Evolutionary conservation across 257 asterid species (phyloP), one percentile per base, ranked within the genome.

Genomic region (Forsythia suspensa): DNA sequence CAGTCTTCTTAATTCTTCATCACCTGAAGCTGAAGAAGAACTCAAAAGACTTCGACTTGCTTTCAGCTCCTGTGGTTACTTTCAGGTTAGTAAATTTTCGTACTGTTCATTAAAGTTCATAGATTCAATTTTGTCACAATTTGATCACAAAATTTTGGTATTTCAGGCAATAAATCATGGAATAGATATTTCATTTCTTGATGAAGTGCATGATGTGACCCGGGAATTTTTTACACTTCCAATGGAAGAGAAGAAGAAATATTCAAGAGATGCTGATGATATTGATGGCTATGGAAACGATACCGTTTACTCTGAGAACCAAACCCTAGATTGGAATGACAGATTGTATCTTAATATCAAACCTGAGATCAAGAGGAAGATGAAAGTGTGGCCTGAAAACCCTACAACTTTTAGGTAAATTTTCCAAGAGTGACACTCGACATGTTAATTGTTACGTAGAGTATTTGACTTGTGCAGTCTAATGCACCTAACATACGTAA

Each of bases 241-340:
- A 41, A 74, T 70, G 74, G 89, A 83, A 61, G 89, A 88, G 86
- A 87, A 85, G 71, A 48, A 79, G 80, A 81, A 79, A 48, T 71
- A 70, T 67, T 80, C 85, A 20, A 76, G 86, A 75, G 68, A 76
- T 2, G 73, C 8, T 9, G 85, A 80, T 71, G 82, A 80, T 6
- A 3, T 71, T 42, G 87, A 85, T 57, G 89, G 89, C 67, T 87
- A 83, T 55, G 84, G 86, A 3, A 85, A 75, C 44, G 91, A 85
- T 80, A 74, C 70, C 9, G 76, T 76, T 52, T 76, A 48, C 72
- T 80, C 80, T 1, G 82, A 80, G 3, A 78, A 78, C 3, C 87
- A 84, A 43, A 42, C 71, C 13, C 78, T 82, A 1, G 85, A 85
- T 63, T 81, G 84, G 87, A 84, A 71, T 13, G 84, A 83, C 8